Percentiles rank a stretch among this genome's conserved stretches.
These are phyloP conservation scores for Dacryopinax spathularia DNA, from an alignment of 768 basidiomycete genomes.

Conservation along the genomic window DNA sequence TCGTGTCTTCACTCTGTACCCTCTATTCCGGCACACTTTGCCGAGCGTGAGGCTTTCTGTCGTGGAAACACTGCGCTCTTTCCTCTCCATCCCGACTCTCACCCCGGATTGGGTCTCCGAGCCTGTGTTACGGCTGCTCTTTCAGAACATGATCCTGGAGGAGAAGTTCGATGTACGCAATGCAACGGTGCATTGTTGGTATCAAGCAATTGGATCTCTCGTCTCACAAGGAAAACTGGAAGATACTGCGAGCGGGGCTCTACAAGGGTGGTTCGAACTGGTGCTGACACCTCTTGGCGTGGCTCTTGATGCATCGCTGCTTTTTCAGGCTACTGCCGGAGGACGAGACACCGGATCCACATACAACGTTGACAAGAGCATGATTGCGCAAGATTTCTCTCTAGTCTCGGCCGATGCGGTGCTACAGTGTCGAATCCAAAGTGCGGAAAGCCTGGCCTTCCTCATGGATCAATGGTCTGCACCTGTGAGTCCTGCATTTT, in stretches of 20 bases:
- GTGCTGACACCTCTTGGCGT: conserved; percentile 83
- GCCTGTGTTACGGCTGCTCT: conserved; percentile 67
- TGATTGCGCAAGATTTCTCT: conserved; percentile 79
- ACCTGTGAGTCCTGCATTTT: conserved; percentile 30
- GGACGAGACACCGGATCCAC: conserved; percentile 36
- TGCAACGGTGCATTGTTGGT: conserved; percentile 61
- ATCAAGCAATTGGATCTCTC: conserved; percentile 44
- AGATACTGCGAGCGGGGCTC: not conserved
- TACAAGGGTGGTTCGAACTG: conserved; percentile 64
- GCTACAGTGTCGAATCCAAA: conserved; percentile 62
- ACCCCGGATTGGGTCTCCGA: conserved; percentile 67
- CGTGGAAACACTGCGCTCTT: conserved; percentile 72
- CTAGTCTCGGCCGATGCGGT: conserved; percentile 64
- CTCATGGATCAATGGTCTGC: conserved; percentile 54
- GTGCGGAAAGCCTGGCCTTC: conserved; percentile 62
- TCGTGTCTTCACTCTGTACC: conserved; percentile 76
- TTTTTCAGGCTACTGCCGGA: conserved; percentile 48
- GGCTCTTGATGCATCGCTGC: conserved; percentile 51
- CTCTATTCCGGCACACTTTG: conserved; percentile 96
- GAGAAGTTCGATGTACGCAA: conserved; percentile 73
- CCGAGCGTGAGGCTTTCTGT: conserved; percentile 84
- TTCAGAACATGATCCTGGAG: conserved; percentile 88
- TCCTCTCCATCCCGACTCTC: conserved; percentile 64
- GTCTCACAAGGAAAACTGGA: not conserved
- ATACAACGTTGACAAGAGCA: conserved; percentile 93